Evolutionary conservation across 139 green algal species (phyloP).

Genomic region (Micromonas pusilla): DNA sequence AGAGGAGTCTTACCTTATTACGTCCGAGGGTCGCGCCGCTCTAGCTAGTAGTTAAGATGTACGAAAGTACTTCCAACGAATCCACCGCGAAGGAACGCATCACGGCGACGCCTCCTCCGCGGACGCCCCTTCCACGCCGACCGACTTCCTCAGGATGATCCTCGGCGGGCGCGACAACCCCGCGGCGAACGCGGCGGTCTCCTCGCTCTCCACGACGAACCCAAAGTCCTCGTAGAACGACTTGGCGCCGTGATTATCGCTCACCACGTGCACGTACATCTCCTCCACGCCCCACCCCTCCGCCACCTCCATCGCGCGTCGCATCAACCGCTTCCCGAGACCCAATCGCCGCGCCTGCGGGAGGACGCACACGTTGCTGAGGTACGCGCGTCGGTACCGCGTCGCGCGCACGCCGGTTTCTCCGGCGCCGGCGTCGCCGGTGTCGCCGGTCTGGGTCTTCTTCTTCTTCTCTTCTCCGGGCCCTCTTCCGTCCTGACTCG

Average conservation of each 20-base stretch:
- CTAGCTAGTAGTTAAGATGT: no score
- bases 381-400: neutral
- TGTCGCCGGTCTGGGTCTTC: neutral
- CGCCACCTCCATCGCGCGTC: conserved; percentile 6
- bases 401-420: neutral
- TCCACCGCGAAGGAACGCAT: neutral
- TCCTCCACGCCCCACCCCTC: neutral
- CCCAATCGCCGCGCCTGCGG: neutral
- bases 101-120: neutral
- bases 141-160: neutral
- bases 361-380: conserved; percentile 13
- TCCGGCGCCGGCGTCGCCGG: no score
- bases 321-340: neutral
- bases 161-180: neutral
- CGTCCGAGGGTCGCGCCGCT: no score
- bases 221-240: neutral
- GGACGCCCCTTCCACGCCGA: neutral
- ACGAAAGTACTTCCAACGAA: no score
- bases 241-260: neutral
- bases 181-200: neutral
- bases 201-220: neutral
- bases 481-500: neutral
- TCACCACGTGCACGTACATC: conserved; percentile 19
- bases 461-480: neutral
- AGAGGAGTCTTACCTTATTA: no score